Percentiles rank a stretch among this genome's conserved stretches.
Conservation (phyloP, 2,329 filamentous ascomycete genomes). For the Fusarium piperis region DNA sequence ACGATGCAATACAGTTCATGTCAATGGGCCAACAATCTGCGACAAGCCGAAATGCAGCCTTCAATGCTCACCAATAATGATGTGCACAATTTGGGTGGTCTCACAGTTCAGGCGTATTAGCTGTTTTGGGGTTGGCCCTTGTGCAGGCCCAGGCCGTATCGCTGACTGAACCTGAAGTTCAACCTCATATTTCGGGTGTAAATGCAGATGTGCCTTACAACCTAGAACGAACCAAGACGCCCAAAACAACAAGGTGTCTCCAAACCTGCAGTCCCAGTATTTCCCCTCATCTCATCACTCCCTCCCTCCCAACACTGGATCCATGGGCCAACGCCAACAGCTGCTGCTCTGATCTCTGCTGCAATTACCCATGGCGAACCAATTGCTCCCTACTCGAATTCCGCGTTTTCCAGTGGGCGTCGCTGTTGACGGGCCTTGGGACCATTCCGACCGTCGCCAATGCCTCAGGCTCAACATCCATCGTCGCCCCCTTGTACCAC, state of each 20-base stretch:
- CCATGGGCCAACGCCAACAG: background rate
- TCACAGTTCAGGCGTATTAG: constrained; percentile 24
- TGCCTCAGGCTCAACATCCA: constrained; percentile 23
- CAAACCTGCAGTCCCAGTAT: constrained; percentile 27
- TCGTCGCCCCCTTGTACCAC: constrained; percentile 36
- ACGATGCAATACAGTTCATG: background rate
- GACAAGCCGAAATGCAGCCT: background rate
- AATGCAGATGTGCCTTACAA: constrained; percentile 45
- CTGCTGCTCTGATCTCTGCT: background rate
- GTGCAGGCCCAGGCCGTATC: constrained; percentile 7
- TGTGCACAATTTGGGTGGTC: constrained; percentile 15
- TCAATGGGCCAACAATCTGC: background rate
- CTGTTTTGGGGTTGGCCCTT: constrained; percentile 39
- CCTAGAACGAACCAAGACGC: background rate
- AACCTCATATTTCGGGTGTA: constrained; percentile 46
- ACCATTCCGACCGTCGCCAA: constrained; percentile 19
- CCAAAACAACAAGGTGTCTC: constrained; percentile 30
- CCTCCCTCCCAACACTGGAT: background rate
- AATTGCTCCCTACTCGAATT: background rate
- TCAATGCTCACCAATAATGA: constrained; percentile 9
- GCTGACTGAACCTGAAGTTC: constrained; percentile 30
- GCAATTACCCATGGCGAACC: background rate
- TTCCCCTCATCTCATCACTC: constrained; percentile 23
- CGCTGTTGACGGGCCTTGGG: background rate
- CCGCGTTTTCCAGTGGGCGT: background rate